Conservation (phyloP, 2,329 filamentous ascomycete genomes). For the Penicillium sp. region DNA sequence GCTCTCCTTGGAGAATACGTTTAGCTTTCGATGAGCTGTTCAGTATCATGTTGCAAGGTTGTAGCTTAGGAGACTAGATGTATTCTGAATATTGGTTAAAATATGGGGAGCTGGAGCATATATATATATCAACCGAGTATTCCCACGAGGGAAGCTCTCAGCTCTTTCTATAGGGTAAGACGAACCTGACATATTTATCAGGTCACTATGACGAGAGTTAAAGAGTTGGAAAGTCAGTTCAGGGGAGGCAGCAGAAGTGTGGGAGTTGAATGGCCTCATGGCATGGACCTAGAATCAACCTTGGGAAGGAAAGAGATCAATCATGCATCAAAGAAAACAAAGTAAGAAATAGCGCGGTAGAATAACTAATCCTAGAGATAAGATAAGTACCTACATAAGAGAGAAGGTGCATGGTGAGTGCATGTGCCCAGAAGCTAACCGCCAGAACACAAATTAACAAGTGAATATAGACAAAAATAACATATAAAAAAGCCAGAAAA, state of each 20-base stretch:
- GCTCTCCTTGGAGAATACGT: accelerated
- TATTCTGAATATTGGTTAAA: neutral
- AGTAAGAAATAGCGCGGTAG: too few species aligned
- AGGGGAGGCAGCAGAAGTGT: neutral
- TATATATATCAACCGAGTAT: neutral
- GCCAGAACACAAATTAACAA: neutral
- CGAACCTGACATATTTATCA: neutral
- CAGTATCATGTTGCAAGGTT: too few species aligned
- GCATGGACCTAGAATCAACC: too few species aligned
- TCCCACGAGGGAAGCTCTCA: accelerated
- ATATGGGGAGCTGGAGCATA: too few species aligned
- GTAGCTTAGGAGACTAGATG: neutral
- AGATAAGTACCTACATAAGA: neutral
- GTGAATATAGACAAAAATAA: neutral
- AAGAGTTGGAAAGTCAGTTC: too few species aligned
- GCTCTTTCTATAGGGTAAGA: too few species aligned
- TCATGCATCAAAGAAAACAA: neutral
- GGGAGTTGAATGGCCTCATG: neutral
- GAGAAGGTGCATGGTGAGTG: too few species aligned
- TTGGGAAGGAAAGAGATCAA: too few species aligned
- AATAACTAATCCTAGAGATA: neutral
- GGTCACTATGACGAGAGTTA: too few species aligned
- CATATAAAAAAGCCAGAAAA: neutral
- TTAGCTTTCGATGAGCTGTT: too few species aligned
- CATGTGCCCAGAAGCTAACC: neutral